phyloP scores from a whole-genome alignment of 202 grass and related monocot genomes.

The Zizania palustris region DNA sequence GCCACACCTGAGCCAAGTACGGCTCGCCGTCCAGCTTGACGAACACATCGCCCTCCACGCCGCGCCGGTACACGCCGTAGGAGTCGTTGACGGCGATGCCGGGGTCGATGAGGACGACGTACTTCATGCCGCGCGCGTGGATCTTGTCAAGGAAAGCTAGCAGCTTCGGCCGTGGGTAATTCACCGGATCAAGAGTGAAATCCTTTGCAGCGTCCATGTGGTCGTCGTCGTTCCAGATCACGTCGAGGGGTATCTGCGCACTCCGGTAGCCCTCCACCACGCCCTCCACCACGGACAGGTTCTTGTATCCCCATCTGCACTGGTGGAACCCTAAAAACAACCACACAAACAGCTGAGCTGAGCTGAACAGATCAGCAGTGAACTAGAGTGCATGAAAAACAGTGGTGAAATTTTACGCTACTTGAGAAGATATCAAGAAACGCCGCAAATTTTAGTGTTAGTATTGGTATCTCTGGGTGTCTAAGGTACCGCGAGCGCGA shows the following conservation, averaged over 20 bases:
- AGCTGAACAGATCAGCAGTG: too few species aligned
- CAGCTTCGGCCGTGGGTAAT: conserved; percentile 72
- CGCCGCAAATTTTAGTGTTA: too few species aligned
- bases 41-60: conserved; percentile 74
- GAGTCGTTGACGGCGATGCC: conserved; percentile 79
- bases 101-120: conserved; percentile 88
- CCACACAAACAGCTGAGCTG: neutral
- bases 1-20: conserved; percentile 92
- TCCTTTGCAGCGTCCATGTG: conserved; percentile 95
- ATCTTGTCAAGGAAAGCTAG: conserved; percentile 70
- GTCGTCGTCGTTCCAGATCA: conserved; percentile 96
- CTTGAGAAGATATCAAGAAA: too few species aligned
- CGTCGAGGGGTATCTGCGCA: conserved; percentile 81
- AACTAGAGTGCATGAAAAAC: too few species aligned
- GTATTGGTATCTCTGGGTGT: too few species aligned
- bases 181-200: conserved; percentile 81
- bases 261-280: conserved; percentile 86
- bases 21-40: conserved; percentile 75
- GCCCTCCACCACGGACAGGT: conserved; percentile 82
- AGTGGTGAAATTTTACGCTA: too few species aligned
- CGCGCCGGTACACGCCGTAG: conserved; percentile 76
- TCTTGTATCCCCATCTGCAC: conserved; percentile 95
- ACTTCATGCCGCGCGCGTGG: conserved; percentile 80
- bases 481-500: too few species aligned
- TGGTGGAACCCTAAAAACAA: conserved; percentile 83